phyloP scores from a whole-genome alignment of 2,329 filamentous ascomycete genomes.

The Trichoderma koningii region DNA sequence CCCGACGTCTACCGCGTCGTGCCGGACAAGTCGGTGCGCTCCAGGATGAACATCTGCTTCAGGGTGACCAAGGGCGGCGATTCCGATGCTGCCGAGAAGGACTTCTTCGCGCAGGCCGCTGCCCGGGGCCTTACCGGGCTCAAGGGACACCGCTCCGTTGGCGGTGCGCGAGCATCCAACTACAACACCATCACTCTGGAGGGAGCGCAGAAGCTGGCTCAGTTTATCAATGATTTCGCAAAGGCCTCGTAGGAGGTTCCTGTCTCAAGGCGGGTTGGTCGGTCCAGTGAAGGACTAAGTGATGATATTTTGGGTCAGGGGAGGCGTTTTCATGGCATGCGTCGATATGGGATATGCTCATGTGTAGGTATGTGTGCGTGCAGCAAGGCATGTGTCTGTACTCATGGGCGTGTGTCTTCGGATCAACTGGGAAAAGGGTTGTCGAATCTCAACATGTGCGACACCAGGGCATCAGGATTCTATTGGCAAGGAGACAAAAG shows the following conservation, averaged over 20 bases:
- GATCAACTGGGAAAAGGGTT: neutral
- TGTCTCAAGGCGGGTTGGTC: neutral
- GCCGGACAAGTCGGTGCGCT: constrained; percentile 72
- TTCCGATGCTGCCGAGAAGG: constrained; percentile 71
- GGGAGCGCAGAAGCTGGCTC: constrained; percentile 58
- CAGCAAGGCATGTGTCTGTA: too few relatives aligned
- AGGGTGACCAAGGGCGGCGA: constrained; percentile 63
- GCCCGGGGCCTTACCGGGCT: constrained; percentile 72
- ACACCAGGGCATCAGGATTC: neutral
- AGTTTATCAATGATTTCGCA: constrained; percentile 61
- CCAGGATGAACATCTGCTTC: constrained; percentile 96
- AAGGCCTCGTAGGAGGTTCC: constrained; percentile 40
- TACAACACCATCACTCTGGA: constrained; percentile 80
- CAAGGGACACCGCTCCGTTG: constrained; percentile 85
- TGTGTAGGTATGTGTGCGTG: neutral
- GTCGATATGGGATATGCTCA: neutral
- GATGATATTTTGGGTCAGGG: neutral
- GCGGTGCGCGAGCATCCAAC: constrained; percentile 82
- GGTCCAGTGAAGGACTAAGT: neutral
- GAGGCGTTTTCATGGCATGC: constrained; percentile 1
- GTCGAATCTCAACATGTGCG: constrained; percentile 24
- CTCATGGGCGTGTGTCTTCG: neutral
- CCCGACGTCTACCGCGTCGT: constrained; percentile 75
- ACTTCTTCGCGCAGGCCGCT: constrained; percentile 65
- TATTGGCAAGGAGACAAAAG: neutral